Base-by-base conservation (phyloP, 129 eudicot genomes). In the Escallonia herrerae region DNA sequence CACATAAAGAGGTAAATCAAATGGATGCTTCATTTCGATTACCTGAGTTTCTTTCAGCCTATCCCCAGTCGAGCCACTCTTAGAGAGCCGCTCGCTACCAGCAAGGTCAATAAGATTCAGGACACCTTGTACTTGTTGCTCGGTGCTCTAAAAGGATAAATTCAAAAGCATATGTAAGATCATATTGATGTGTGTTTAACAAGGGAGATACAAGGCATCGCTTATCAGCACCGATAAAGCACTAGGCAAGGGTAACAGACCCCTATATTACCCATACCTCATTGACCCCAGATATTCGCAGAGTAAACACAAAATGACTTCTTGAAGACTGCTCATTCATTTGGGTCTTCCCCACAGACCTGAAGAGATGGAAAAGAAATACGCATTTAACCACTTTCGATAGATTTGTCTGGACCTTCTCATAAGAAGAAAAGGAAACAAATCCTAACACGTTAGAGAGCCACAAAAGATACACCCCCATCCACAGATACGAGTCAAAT, bases 11-110 rank as follows among this genome's bases (percentile, higher is more conserved):
- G 33, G 33, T 22, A 22, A 22, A 22, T 22, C 33, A 22, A 22
- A 22, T 22, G 33, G 33, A 22, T 22, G 33, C 5, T 12, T 57
- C 4, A 46, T 46, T 45, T 2, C 7, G 5, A 7, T 33, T 83
- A 86, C 99, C 84, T 94, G 99, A 56, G 99, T 94, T 94, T 94
- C 99, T 81, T 76, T 94, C 62, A 94, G 81, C 13, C 99, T 87
- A 38, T 94, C 99, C 67, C 99, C 99, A 0, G 99, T 89, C 15
- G 99, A 83, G 7, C 99, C 97, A 77, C 97, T 94, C 78, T 84
- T 94, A 39, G 99, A 94, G 61, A 94, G 95, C 43, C 99, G 99
- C 71, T 94, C 99, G 77, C 99, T 94, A 65, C 99, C 99, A 57
- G 99, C 99, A 67, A 94, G 96, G 62, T 94, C 99, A 63, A 94